A percentile compares a stretch with the other conserved stretches of the same genome.
phyloP scores from a whole-genome alignment of 23 red algal species.

The Gracilaria caudata region DNA sequence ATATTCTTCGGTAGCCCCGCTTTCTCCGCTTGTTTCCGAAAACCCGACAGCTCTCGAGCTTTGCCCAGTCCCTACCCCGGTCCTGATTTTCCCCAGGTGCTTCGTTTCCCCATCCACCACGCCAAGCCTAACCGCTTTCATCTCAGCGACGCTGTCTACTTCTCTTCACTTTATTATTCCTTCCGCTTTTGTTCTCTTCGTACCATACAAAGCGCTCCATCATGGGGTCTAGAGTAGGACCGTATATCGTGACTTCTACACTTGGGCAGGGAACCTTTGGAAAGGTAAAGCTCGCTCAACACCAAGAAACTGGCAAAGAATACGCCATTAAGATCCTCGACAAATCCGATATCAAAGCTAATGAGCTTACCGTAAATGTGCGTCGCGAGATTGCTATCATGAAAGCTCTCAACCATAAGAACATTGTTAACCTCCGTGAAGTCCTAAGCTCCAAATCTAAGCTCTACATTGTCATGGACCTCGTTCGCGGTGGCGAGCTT shows the following conservation, averaged over 20 bases:
- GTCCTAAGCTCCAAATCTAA: conserved; percentile 83
- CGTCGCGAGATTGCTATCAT: conserved; percentile 94
- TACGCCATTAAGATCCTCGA: conserved; percentile 92
- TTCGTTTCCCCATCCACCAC: conserved; percentile 10
- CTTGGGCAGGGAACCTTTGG: conserved; percentile 90
- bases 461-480: conserved; percentile 94
- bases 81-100: not conserved
- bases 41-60: not conserved
- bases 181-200: not conserved
- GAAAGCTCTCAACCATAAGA: conserved; percentile 87
- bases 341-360: conserved; percentile 88
- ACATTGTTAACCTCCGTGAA: conserved; percentile 92
- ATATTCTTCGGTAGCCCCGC: not conserved
- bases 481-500: conserved; percentile 91
- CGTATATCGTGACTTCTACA: conserved; percentile 85
- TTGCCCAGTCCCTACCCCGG: not conserved
- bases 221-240: conserved; percentile 78
- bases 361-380: conserved; percentile 89
- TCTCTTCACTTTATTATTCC: not conserved
- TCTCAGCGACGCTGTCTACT: not conserved
- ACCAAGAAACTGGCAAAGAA: conserved; percentile 77
- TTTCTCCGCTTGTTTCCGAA: not conserved
- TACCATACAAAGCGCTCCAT: not conserved
- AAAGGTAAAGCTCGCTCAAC: conserved; percentile 88
- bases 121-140: not conserved